These are phyloP conservation scores for Acacia crassicarpa DNA, from an alignment of 306 rosid genomes.

Conservation along the genomic window DNA sequence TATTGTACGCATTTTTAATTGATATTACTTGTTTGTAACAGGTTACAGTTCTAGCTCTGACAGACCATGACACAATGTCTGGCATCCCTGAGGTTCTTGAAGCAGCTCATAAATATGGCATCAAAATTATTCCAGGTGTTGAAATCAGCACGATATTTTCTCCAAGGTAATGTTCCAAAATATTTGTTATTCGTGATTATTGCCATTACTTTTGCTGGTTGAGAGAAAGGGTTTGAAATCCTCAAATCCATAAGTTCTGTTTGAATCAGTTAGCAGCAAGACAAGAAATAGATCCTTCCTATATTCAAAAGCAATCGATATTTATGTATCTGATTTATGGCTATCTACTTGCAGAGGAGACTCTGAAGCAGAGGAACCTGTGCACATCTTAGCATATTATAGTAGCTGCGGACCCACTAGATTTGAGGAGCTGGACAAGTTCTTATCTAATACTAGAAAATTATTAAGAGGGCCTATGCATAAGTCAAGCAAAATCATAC, in stretches of 20 bases:
- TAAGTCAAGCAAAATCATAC: too few relatives aligned
- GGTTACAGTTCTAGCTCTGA: conserved; percentile 83
- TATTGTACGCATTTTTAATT: conserved; percentile 36
- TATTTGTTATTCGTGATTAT: conserved; percentile 7
- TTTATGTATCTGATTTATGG: conserved; percentile 28
- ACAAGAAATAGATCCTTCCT: neutral
- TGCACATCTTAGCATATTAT: conserved; percentile 95
- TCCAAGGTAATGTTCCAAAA: conserved; percentile 49
- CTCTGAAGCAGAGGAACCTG: conserved; percentile 81
- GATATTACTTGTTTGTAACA: conserved; percentile 60
- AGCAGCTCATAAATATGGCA: conserved; percentile 59
- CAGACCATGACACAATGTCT: conserved; percentile 82
- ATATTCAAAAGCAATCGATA: neutral
- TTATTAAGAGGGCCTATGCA: too few relatives aligned
- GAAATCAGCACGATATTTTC: conserved; percentile 60
- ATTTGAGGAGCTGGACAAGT: conserved; percentile 68
- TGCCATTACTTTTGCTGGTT: neutral
- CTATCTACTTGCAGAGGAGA: conserved; percentile 55
- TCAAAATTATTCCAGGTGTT: conserved; percentile 75
- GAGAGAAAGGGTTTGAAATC: neutral
- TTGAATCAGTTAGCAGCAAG: neutral
- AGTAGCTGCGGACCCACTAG: conserved; percentile 86
- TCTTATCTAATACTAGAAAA: conserved; percentile 76
- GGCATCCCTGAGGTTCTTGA: conserved; percentile 70
- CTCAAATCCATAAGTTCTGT: neutral